Evolutionary conservation across 306 rosid species (phyloP), one percentile per base, ranked within the genome.

Genomic region (Trifolium dubium): DNA sequence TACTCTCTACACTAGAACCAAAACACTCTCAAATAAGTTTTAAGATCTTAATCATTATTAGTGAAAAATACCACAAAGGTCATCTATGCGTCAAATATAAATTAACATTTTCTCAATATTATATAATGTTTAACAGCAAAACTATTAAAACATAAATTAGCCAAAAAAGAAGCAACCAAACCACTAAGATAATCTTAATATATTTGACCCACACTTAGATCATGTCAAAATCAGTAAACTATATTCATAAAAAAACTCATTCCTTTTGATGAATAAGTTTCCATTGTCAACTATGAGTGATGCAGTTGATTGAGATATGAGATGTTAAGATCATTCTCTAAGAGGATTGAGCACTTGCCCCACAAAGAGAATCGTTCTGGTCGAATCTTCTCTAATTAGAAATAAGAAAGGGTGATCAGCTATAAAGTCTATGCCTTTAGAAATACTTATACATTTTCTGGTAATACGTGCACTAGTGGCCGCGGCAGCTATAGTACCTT

Each of bases 401-500:
- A 85, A 93, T 61, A 93, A 80, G 80, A 89, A 93, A 9, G 98
- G 93, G 37, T 83, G 96, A 66, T 93, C 87, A 5, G 96, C 98
- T 23, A 90, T 92, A 46, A 93, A 90, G 79, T 93, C 88, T 37
- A 7, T 23, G 0, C 23, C 23, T 0, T 23, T 1, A 0, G 23
- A 23, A 23, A 23, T 23, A 23, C 23, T n/a, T n/a, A n/a, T n/a
- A n/a, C n/a, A n/a, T n/a, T n/a, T n/a, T n/a, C n/a, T n/a, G n/a
- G n/a, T n/a, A n/a, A n/a, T n/a, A n/a, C n/a, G n/a, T n/a, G n/a
- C n/a, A n/a, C n/a, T n/a, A n/a, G n/a, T 23, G 39, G 86, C 91
- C 28, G 92, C 92, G 2, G 92, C 98, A 30, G 97, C 97, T 82
- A 88, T 91, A 29, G 96, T 88, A 65, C 97, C 93, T 88, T 85